Conservation (phyloP, 1,284 basidiomycete genomes). For the Malassezia obtusa region DNA sequence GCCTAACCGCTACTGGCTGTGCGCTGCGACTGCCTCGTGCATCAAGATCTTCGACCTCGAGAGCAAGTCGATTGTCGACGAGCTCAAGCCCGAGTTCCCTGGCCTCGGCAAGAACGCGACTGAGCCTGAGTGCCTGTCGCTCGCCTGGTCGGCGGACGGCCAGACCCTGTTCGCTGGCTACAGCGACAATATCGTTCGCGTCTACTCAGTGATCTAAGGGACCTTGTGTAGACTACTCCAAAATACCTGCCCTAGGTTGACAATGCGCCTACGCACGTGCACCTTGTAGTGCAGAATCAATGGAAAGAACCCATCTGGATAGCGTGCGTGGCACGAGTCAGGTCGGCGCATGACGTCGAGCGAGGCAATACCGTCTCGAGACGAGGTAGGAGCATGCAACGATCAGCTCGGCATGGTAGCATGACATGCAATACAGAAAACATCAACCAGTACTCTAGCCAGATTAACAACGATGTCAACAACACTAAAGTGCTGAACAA, state of each 20-base stretch:
- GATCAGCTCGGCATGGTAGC: too few relatives aligned
- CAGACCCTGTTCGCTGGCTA: constrained; percentile 79
- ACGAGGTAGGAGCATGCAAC: too few relatives aligned
- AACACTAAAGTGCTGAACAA: neutral
- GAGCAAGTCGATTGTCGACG: constrained; percentile 86
- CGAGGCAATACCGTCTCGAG: too few relatives aligned
- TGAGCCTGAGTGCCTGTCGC: constrained; percentile 90
- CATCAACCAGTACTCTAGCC: too few relatives aligned
- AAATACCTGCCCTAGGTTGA: constrained; percentile 16
- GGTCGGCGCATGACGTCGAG: too few relatives aligned
- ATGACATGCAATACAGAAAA: too few relatives aligned
- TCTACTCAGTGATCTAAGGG: constrained; percentile 48
- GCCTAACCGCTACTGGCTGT: constrained; percentile 86
- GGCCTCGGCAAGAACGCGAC: constrained; percentile 63
- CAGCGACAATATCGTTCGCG: constrained; percentile 49
- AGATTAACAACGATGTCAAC: neutral
- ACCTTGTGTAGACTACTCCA: constrained; percentile 7
- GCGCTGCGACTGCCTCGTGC: constrained; percentile 91
- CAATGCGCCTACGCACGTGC: neutral
- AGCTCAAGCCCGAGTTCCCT: constrained; percentile 62
- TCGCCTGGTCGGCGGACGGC: constrained; percentile 97
- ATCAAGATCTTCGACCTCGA: constrained; percentile 64
- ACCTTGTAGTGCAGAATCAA: constrained; percentile 10
- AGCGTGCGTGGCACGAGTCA: neutral
- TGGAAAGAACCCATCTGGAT: constrained; percentile 4